Evolutionary conservation across 2,329 filamentous ascomycete genomes (phyloP), one percentile per base, ranked within the genome.

Genomic region (Pseudopithomyces chartarum): DNA sequence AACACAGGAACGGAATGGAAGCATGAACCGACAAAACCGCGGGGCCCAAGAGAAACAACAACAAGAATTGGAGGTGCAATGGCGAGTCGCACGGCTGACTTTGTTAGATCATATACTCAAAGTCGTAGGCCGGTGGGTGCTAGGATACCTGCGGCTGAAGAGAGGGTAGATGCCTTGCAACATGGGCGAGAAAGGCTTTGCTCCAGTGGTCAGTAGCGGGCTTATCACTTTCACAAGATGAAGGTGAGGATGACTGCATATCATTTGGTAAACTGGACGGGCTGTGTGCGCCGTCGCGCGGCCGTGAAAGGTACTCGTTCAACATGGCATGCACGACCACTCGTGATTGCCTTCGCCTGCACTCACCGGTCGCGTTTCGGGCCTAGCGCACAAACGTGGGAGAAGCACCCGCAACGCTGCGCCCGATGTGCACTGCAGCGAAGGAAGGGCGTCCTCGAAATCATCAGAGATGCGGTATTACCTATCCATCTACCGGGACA

Each of bases 201-300:
- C 17, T 50, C 61, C 49, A 63, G 50, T 65, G 17, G 44, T 15
- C 19, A 45, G 23, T 26, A 33, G 34, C 55, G 57, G 55, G 38
- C 51, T 60, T 65, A 65, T 65, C 62, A 63, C 55, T 56, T 63
- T 65, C 38, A 6, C 23, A n/a, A 22, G 19, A 13, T 32, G 23
- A 7, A 19, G 15, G 22, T 32, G 32, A 38, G 26, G 19, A 65
- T 65, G 58, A 61, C 60, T 56, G 56, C 39, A 61, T 52, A 13
- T 1, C 11, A 48, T 60, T 53, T 57, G 47, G 52, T 59, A 61
- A 59, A 57, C 34, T 26, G 8, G 40, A 26, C 23, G 44, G 57
- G 59, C 59, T 56, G 57, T 52, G 53, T 29, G 52, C 43, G 52
- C 46, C 52, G 48, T 54, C 54, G 51, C 60, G 40, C 54, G 56